Evolutionary conservation across 768 basidiomycete genomes (phyloP).

Genomic region (Leccinellum rugosiceps): DNA sequence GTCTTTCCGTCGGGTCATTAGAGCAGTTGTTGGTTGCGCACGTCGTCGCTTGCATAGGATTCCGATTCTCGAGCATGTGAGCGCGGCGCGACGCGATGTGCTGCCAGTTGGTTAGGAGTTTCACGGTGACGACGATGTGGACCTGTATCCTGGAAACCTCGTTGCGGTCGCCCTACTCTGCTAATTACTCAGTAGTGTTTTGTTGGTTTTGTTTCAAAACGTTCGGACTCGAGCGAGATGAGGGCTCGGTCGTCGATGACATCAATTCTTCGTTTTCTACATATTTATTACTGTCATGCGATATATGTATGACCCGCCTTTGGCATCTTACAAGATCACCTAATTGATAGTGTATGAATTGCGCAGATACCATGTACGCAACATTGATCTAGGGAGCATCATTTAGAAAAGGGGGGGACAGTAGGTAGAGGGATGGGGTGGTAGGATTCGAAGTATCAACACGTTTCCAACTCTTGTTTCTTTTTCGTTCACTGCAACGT

Average conservation of each 20-base stretch:
- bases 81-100: too few species aligned
- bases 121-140: too few species aligned
- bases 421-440: too few species aligned
- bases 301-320: neutral
- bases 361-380: neutral
- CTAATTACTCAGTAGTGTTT: too few species aligned
- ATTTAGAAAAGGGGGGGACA: too few species aligned
- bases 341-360: neutral
- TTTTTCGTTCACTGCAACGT: neutral
- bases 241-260: neutral
- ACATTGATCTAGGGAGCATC: too few species aligned
- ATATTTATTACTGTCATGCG: neutral
- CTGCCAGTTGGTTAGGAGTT: too few species aligned
- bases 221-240: neutral
- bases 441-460: too few species aligned
- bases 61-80: neutral
- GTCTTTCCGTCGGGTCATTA: neutral
- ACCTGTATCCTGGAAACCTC: neutral
- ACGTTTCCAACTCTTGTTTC: neutral
- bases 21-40: neutral
- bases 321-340: neutral
- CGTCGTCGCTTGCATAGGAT: neutral
- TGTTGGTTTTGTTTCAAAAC: neutral
- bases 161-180: neutral
- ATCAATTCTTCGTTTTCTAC: neutral